Percentiles rank a stretch among this genome's conserved stretches.
Conservation (phyloP, 2,329 filamentous ascomycete species). For the Sphaceloma murrayae region DNA sequence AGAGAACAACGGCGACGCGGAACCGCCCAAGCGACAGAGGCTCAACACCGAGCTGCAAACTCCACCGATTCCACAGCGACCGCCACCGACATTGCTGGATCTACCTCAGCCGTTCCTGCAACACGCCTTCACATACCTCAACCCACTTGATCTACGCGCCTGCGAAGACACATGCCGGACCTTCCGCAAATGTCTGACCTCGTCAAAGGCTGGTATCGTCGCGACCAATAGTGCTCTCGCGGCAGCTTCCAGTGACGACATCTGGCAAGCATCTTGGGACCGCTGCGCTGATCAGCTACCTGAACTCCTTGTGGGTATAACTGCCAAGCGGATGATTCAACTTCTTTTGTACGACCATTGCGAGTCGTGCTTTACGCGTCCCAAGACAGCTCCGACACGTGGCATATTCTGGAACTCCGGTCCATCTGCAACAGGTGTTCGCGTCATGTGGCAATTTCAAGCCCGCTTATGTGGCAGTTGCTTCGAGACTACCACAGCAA, state of each 20-base stretch:
- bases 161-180: slow-evolving; percentile 26
- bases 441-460: slow-evolving; percentile 62
- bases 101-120: slow-evolving; percentile 26
- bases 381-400: slow-evolving; percentile 23
- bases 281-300: slow-evolving; percentile 58
- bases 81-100: slow-evolving; percentile 9
- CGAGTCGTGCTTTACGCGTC: slow-evolving; percentile 53
- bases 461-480: slow-evolving; percentile 58
- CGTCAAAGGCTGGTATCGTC: slow-evolving; percentile 18
- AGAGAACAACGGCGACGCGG: slow-evolving; percentile 1
- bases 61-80: neutral
- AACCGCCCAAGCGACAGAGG: slow-evolving; percentile 2
- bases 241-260: slow-evolving; percentile 36
- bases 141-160: slow-evolving; percentile 27
- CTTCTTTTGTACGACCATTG: slow-evolving; percentile 55
- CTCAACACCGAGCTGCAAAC: neutral
- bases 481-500: slow-evolving; percentile 50
- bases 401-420: slow-evolving; percentile 48
- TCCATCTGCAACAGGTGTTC: slow-evolving; percentile 50
- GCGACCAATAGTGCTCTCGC: slow-evolving; percentile 40
- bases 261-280: slow-evolving; percentile 63
- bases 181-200: slow-evolving; percentile 26
- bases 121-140: slow-evolving; percentile 26
- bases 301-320: slow-evolving; percentile 52
- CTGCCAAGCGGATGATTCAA: slow-evolving; percentile 69